Conservation (phyloP, 1,284 basidiomycete genomes). For the Phylloboletellus chloephorus region DNA sequence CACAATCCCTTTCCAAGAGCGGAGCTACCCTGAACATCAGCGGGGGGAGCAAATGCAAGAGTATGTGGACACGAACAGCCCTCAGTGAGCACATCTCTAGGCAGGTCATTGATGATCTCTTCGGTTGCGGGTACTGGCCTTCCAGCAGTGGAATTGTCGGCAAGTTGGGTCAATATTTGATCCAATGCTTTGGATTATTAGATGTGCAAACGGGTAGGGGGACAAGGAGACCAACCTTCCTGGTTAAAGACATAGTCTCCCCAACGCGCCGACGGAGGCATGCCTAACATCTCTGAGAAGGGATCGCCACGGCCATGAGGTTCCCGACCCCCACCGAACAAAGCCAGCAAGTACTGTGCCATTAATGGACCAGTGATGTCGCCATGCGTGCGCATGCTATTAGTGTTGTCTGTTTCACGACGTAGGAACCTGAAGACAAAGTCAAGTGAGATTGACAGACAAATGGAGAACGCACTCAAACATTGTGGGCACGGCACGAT, state of each 20-base stretch:
- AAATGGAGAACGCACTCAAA: constrained; percentile 39
- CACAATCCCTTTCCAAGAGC: constrained; percentile 63
- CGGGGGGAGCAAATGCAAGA: constrained; percentile 4
- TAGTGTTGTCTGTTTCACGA: constrained; percentile 22
- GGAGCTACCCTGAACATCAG: constrained; percentile 37
- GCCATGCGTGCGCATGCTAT: constrained; percentile 23
- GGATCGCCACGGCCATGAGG: constrained; percentile 37
- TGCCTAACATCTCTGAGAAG: constrained; percentile 34
- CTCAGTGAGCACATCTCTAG: constrained; percentile 54
- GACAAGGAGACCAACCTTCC: constrained; percentile 48
- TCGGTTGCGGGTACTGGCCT: constrained; percentile 72
- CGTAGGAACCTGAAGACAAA: constrained; percentile 35
- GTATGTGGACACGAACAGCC: constrained; percentile 45
- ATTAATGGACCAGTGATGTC: constrained; percentile 57
- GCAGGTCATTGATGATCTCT: constrained; percentile 58
- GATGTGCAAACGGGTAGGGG: constrained; percentile 5
- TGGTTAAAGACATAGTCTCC: constrained; percentile 83
- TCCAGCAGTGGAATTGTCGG: constrained; percentile 63
- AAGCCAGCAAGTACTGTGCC: constrained; percentile 64
- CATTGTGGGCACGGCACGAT: constrained; percentile 38
- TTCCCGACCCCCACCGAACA: constrained; percentile 44
- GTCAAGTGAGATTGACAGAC: neutral
- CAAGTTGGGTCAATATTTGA: constrained; percentile 71
- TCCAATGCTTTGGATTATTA: constrained; percentile 54
- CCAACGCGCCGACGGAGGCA: constrained; percentile 43